Percentiles rank a stretch among this genome's conserved stretches.
phyloP scores from a whole-genome alignment of 257 asterid genomes.

The Petunia secreta region DNA sequence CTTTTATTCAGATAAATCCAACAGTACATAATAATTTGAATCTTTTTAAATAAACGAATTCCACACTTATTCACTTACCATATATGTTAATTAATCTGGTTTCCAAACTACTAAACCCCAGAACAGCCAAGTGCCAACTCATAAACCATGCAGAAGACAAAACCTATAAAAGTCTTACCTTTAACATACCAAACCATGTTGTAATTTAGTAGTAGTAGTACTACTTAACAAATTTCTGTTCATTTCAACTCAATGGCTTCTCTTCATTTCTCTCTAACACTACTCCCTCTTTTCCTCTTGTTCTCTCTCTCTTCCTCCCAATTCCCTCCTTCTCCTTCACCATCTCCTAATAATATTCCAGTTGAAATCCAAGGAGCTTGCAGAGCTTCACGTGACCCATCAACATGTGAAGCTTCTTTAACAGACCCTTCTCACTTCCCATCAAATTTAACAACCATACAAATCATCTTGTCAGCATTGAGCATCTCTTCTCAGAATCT shows the following conservation, averaged over 20 bases:
- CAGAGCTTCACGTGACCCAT: slow-evolving; percentile 24
- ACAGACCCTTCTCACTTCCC: neutral
- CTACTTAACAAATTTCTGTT: neutral
- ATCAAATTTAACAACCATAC: slow-evolving; percentile 24
- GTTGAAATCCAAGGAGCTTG: slow-evolving; percentile 17
- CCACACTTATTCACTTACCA: neutral
- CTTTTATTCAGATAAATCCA: no score
- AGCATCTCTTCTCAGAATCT: slow-evolving; percentile 27
- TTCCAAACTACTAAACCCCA: no score
- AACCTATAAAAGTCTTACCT: neutral
- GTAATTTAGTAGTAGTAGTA: neutral
- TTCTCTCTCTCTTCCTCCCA: neutral
- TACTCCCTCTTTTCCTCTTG: neutral
- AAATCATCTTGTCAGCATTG: slow-evolving; percentile 27
- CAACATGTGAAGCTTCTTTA: slow-evolving; percentile 25
- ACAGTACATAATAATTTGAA: no score
- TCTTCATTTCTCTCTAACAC: neutral
- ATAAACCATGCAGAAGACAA: neutral
- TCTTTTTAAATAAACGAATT: no score
- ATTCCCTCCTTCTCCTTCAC: neutral
- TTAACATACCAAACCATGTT: neutral
- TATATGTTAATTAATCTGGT: neutral
- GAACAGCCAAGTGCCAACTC: neutral
- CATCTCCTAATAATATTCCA: neutral
- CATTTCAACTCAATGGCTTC: neutral